Conservation (phyloP, 805 yeast species). For the Brettanomyces bruxellensis region DNA sequence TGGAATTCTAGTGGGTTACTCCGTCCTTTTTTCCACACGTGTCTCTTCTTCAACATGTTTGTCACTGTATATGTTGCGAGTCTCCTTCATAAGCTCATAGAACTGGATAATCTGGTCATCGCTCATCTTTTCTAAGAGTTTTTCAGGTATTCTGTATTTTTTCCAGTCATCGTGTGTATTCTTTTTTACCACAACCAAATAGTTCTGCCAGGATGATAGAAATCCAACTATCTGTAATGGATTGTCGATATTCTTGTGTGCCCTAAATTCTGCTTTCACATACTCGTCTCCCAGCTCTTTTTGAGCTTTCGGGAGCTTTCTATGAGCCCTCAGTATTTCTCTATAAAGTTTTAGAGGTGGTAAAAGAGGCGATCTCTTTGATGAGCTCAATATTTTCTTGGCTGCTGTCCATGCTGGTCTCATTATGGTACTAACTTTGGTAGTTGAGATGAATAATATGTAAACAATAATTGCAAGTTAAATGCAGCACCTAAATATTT, state of each 20-base stretch:
- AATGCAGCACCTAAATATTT: no score
- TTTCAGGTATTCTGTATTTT: conserved; percentile 50
- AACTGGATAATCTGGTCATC: conserved; percentile 85
- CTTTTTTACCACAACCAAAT: conserved; percentile 39
- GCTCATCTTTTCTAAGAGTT: conserved; percentile 70
- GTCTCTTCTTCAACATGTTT: conserved; percentile 1
- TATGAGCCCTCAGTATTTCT: conserved; percentile 77
- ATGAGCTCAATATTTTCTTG: no score
- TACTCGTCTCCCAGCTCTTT: conserved; percentile 82
- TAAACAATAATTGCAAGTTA: no score
- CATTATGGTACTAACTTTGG: no score
- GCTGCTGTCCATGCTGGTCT: no score
- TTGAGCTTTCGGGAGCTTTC: conserved; percentile 53
- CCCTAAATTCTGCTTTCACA: conserved; percentile 81
- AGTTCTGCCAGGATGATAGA: conserved; percentile 90
- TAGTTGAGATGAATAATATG: no score
- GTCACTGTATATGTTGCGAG: conserved; percentile 24
- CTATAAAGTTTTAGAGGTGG: conserved; percentile 80
- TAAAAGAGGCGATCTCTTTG: conserved; percentile 37
- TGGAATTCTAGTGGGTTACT: no score
- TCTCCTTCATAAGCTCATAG: conserved; percentile 72
- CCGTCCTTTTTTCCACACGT: no score
- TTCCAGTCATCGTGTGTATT: conserved; percentile 53
- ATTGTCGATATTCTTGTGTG: conserved; percentile 73
- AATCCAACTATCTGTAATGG: conserved; percentile 94